phyloP scores from a whole-genome alignment of 345 rosid genomes.

The Passiflora organensis region DNA sequence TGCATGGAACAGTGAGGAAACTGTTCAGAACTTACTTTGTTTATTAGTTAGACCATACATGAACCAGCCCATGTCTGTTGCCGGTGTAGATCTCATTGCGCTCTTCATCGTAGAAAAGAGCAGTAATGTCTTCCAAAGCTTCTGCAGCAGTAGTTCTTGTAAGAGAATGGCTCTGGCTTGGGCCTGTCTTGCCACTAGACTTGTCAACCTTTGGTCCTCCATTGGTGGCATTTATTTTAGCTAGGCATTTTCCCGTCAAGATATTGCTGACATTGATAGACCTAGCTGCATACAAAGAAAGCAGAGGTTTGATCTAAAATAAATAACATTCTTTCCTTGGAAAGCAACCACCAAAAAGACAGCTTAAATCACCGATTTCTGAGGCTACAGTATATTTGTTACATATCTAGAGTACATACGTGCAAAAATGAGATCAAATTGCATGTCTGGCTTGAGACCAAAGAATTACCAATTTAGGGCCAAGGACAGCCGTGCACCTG shows the following conservation, averaged over 20 bases:
- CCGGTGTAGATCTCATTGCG: slow-evolving; percentile 93
- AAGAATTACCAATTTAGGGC: too few relatives aligned
- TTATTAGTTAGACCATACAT: slow-evolving; percentile 76
- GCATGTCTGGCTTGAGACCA: neutral
- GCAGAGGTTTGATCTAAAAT: neutral
- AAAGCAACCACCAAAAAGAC: slow-evolving; percentile 3
- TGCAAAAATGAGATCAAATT: neutral
- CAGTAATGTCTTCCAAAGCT: slow-evolving; percentile 87
- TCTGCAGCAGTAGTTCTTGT: slow-evolving; percentile 60
- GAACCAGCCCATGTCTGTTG: slow-evolving; percentile 71
- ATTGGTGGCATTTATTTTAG: slow-evolving; percentile 63
- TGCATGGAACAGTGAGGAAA: too few relatives aligned
- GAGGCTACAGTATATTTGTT: neutral
- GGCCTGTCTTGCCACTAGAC: slow-evolving; percentile 38
- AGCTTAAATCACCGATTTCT: neutral
- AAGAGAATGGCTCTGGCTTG: slow-evolving; percentile 22
- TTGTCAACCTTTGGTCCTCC: slow-evolving; percentile 44
- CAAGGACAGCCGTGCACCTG: too few relatives aligned
- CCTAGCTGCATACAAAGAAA: slow-evolving; percentile 50
- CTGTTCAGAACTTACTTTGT: neutral
- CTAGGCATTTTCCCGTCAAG: slow-evolving; percentile 91
- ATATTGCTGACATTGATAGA: slow-evolving; percentile 90
- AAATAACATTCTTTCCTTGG: neutral
- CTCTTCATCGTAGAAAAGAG: slow-evolving; percentile 87
- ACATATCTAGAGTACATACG: neutral